Conservation (phyloP, 768 basidiomycete species). For the Tubosaeta brunneosetosa region DNA sequence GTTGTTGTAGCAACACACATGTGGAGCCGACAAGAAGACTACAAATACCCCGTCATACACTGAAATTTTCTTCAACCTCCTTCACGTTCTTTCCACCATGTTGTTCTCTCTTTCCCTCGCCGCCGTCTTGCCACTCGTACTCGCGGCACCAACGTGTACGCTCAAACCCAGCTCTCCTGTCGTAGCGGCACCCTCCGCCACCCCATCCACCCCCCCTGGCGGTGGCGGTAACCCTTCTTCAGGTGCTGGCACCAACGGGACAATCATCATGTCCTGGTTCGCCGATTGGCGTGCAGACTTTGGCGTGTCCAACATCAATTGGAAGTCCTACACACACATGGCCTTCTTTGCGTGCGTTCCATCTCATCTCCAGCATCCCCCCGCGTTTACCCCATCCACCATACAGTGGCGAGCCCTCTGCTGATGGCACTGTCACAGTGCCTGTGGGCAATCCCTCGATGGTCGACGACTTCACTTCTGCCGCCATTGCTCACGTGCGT, state of each 20-base stretch:
- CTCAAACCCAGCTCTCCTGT: slow-evolving; percentile 6
- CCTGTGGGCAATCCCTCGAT: slow-evolving; percentile 1
- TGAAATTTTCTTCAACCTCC: not conserved
- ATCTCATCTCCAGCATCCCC: fast-evolving
- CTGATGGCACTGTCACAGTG: slow-evolving; percentile 11
- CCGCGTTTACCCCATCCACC: not conserved
- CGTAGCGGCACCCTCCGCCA: not conserved
- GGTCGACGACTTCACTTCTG: slow-evolving; percentile 19
- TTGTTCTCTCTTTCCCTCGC: slow-evolving; percentile 22
- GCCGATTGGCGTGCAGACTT: slow-evolving; percentile 59
- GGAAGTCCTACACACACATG: slow-evolving; percentile 63
- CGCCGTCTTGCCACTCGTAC: slow-evolving; percentile 18
- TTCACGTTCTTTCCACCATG: slow-evolving; percentile 22
- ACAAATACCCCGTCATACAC: not conserved
- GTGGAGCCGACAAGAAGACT: not conserved
- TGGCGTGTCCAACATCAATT: slow-evolving; percentile 50
- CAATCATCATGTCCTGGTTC: slow-evolving; percentile 61
- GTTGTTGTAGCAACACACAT: not conserved
- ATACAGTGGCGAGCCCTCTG: slow-evolving; percentile 22
- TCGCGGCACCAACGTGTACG: slow-evolving; percentile 28
- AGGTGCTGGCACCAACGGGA: slow-evolving; percentile 22
- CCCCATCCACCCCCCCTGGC: slow-evolving; percentile 1
- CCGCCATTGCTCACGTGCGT: slow-evolving; percentile 27
- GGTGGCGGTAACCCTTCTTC: slow-evolving; percentile 14
- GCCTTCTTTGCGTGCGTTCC: slow-evolving; percentile 55